Percentiles rank a stretch among this genome's conserved stretches.
phyloP scores from a whole-genome alignment of 2,329 filamentous ascomycete genomes.

The Hymenoscyphus salicellus region DNA sequence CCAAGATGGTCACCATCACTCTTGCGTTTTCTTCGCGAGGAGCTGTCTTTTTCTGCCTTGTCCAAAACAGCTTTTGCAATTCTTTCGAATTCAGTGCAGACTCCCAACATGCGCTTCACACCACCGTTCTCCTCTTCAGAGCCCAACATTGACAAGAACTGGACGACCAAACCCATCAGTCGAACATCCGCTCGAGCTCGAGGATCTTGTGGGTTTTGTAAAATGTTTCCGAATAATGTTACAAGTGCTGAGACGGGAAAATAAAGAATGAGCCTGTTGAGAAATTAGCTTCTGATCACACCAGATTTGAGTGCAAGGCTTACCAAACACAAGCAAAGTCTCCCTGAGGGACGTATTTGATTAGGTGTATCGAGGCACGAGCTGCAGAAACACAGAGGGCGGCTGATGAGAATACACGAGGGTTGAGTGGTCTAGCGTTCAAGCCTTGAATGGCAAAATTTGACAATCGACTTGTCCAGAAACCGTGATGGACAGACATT shows the following conservation, averaged over 20 bases:
- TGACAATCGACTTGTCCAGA: conserved; percentile 93
- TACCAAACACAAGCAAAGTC: conserved; percentile 95
- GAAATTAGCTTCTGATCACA: conserved; percentile 31
- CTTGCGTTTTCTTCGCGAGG: conserved; percentile 75
- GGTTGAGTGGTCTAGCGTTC: conserved; percentile 86
- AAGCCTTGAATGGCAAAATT: conserved; percentile 94
- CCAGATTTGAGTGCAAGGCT: conserved; percentile 34
- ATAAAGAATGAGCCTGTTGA: conserved; percentile 77
- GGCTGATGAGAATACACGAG: conserved; percentile 89
- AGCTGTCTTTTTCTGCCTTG: conserved; percentile 77
- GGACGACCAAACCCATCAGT: conserved; percentile 89
- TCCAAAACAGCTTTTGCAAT: conserved; percentile 90
- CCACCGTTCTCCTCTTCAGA: conserved; percentile 85
- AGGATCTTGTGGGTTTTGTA: conserved; percentile 90
- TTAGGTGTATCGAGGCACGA: conserved; percentile 83
- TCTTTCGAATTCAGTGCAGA: conserved; percentile 94
- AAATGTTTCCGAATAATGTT: conserved; percentile 90
- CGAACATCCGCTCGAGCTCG: conserved; percentile 84
- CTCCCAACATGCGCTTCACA: conserved; percentile 87
- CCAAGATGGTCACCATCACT: conserved; percentile 48
- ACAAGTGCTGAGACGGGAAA: conserved; percentile 95
- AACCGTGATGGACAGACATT: conserved; percentile 97
- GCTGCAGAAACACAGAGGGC: conserved; percentile 90
- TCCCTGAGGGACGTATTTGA: conserved; percentile 94
- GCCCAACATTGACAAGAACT: conserved; percentile 85